These are phyloP conservation scores for Colletotrichum acutatum DNA, from an alignment of 2,329 filamentous ascomycete genomes.

Conservation along the genomic window DNA sequence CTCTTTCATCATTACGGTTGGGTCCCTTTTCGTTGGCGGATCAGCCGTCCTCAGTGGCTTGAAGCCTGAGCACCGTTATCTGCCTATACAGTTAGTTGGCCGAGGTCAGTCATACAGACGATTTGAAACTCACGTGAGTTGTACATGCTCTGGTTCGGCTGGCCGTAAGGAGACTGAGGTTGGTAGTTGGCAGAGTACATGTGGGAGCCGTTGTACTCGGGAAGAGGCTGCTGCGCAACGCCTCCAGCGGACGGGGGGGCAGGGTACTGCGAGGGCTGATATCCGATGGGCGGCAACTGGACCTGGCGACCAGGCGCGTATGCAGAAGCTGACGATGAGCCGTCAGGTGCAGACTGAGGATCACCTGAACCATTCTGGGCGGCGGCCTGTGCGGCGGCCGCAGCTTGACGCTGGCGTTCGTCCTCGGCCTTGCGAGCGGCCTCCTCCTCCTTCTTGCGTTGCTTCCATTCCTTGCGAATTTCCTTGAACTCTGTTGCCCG, in stretches of 20 bases:
- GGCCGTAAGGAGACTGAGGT: conserved; percentile 68
- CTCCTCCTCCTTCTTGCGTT: conserved; percentile 99
- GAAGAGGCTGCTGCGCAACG: conserved; percentile 57
- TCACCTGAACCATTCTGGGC: conserved; percentile 62
- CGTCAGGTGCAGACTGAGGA: conserved; percentile 58
- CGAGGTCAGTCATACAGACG: neutral
- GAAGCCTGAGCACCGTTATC: conserved; percentile 37
- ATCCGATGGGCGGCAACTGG: conserved; percentile 81
- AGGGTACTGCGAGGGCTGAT: conserved; percentile 75
- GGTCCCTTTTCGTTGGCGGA: conserved; percentile 12
- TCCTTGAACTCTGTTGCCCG: conserved; percentile 89
- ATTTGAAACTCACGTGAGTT: conserved; percentile 62
- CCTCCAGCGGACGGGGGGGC: conserved; percentile 67
- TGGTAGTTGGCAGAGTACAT: conserved; percentile 67
- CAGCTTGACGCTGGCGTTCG: conserved; percentile 74
- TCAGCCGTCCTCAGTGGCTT: conserved; percentile 27
- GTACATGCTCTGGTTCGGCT: conserved; percentile 68
- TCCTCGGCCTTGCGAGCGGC: conserved; percentile 89
- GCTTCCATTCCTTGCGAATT: conserved; percentile 99
- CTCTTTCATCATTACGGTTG: conserved; percentile 30
- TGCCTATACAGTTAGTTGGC: conserved; percentile 33
- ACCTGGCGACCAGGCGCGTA: conserved; percentile 68
- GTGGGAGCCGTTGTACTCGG: conserved; percentile 65
- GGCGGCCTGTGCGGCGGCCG: conserved; percentile 57
- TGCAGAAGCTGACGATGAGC: conserved; percentile 65